phyloP scores from a whole-genome alignment of 2,329 filamentous ascomycete genomes.

The Colletotrichum musicola region DNA sequence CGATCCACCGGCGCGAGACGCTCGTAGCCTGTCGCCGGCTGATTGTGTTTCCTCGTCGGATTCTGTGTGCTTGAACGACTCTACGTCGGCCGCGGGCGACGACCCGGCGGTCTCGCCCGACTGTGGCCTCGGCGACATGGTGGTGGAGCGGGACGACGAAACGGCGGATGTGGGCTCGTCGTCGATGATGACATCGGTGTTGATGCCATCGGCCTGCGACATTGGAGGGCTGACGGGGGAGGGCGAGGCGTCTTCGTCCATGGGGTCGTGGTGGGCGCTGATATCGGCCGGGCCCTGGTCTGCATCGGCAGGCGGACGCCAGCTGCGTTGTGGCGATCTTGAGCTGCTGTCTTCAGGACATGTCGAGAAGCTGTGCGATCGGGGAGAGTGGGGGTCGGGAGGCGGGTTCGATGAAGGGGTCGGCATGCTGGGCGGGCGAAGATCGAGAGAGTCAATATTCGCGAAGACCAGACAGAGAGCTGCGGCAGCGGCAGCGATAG shows the following conservation, averaged over 20 bases:
- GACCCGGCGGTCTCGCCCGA: conserved; percentile 49
- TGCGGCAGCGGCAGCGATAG: conserved; percentile 3
- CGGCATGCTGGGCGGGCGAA: conserved; percentile 52
- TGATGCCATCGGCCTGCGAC: conserved; percentile 32
- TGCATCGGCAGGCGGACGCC: conserved; percentile 31
- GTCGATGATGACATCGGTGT: conserved; percentile 41
- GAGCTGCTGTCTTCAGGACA: conserved; percentile 56
- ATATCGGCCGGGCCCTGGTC: conserved; percentile 39
- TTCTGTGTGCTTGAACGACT: conserved; percentile 54
- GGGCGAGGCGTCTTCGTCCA: conserved; percentile 44
- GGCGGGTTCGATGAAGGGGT: conserved; percentile 59
- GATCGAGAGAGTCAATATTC: conserved; percentile 26
- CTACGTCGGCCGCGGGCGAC: conserved; percentile 49
- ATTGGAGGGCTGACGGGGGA: conserved; percentile 40
- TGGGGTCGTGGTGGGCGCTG: conserved; percentile 44
- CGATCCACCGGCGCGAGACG: conserved; percentile 4
- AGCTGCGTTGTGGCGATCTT: conserved; percentile 39
- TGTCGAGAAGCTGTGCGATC: conserved; percentile 54
- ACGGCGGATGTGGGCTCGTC: conserved; percentile 41
- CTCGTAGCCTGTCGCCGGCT: conserved; percentile 20
- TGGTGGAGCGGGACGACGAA: conserved; percentile 56
- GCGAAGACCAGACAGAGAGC: neutral
- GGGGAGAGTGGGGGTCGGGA: conserved; percentile 52
- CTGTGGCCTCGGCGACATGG: conserved; percentile 58
- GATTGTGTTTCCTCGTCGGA: conserved; percentile 50